Evolutionary conservation across 176 grass and related monocot genomes (phyloP), one percentile per base, ranked within the genome.

Genomic region (Stipa capillata): DNA sequence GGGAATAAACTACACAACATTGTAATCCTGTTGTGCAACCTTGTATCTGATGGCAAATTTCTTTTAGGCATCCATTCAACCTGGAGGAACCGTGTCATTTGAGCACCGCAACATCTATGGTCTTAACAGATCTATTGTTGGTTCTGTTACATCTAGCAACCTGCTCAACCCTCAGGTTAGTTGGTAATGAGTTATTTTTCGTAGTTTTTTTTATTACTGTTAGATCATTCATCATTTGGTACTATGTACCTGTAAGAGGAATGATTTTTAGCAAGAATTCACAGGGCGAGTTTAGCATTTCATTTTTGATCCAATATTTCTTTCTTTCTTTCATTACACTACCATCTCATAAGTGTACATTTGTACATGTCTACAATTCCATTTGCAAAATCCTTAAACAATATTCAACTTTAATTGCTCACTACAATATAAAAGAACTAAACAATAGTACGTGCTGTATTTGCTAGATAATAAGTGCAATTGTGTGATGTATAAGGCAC

Each of bases 101-200:
- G 92, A 95, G 83, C 92, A 93, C 79, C 79, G 92, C 51, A 99
- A 99, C 56, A 95, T 99, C 64, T 89, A 91, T 40, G 96, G 96
- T 31, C 85, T 95, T 44, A 99, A 99, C 54, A 91, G 96, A 79
- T 95, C 90, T n/a, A 90, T 95, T 61, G 84, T 89, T 89, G 96
- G 96, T 65, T 95, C 96, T 81, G 86, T 99, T 71, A 91, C 96
- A 40, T 99, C 96, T 41, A 95, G 96, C 55, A 99, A 99, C 83
- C 90, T 99, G 39, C 88, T 99, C 12, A 95, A 95, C 81, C 96
- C 92, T 89, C 92, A 95, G 96, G 96, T 99, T 42, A 56, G 78
- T 84, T 78, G 2, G 1, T 73, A n/a, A n/a, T n/a, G n/a, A 21
- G 17, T 65, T 13, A 7, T 17, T 28, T 51, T 27, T 10, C 48